A percentile compares a stretch with the other conserved stretches of the same genome.
Conservation (phyloP, 225 moss, liverwort and hornwort species). For the Bryoerythrophyllum caledonicum region DNA sequence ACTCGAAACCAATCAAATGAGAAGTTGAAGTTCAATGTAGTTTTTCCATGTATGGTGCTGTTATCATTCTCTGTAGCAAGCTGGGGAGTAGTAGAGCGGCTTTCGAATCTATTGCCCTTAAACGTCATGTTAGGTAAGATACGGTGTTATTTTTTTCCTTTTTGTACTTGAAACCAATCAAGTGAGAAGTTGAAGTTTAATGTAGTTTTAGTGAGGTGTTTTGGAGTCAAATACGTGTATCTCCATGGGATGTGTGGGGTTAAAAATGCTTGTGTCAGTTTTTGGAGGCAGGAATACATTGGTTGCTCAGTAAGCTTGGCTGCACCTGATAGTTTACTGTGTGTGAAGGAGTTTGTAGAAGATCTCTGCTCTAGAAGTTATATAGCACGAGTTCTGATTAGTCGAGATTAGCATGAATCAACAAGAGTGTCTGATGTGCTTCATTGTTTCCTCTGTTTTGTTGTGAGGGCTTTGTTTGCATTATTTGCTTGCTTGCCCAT, state of each 20-base stretch:
- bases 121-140: too few relatives aligned
- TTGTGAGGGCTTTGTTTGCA: too few relatives aligned
- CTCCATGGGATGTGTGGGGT: too few relatives aligned
- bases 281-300: background rate
- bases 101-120: constrained; percentile 5
- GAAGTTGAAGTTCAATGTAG: too few relatives aligned
- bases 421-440: background rate
- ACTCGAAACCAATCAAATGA: too few relatives aligned
- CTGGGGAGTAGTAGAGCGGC: background rate
- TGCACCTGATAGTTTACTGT: background rate
- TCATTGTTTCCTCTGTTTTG: background rate
- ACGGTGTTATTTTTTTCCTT: too few relatives aligned
- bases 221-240: too few relatives aligned
- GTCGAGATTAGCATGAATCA: too few relatives aligned
- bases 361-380: background rate
- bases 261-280: background rate
- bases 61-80: constrained; percentile 11
- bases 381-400: background rate
- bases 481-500: too few relatives aligned
- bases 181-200: too few relatives aligned
- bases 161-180: too few relatives aligned
- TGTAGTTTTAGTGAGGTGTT: too few relatives aligned
- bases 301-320: background rate
- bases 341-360: background rate
- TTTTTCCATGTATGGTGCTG: background rate